Evolutionary conservation across 148 eudicot genomes (phyloP).

Genomic region (Spergularia marina): DNA sequence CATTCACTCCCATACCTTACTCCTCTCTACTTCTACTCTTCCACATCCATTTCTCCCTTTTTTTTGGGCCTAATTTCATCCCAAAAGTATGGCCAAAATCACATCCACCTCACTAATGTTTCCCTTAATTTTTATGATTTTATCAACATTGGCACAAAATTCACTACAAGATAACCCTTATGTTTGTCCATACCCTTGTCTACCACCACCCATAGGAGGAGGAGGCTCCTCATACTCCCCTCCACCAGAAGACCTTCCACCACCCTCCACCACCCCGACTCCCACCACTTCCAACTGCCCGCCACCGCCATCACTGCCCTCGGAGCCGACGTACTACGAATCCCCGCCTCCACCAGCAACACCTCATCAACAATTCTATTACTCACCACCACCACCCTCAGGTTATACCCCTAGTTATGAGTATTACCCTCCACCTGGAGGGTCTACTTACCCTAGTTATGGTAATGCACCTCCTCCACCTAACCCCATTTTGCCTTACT

Average conservation of each 20-base stretch:
- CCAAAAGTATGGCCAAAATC: conserved; percentile 18
- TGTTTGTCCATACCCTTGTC: conserved; percentile 37
- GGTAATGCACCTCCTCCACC: conserved; percentile 36
- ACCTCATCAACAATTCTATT: conserved; percentile 21
- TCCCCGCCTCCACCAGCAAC: conserved; percentile 30
- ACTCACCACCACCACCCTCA: conserved; percentile 26
- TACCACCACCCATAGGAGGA: conserved; percentile 29
- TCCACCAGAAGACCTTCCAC: conserved; percentile 20
- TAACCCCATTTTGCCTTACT: conserved; percentile 34
- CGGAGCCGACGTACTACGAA: conserved; percentile 10
- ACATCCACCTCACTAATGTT: neutral
- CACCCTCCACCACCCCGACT: conserved; percentile 4
- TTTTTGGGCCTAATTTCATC: neutral
- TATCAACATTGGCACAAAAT: conserved; percentile 18
- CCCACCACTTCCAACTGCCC: conserved; percentile 29
- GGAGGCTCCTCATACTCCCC: conserved; percentile 15
- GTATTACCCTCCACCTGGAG: conserved; percentile 26
- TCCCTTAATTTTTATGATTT: conserved; percentile 1
- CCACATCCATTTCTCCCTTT: neutral
- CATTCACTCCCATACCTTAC: conserved; percentile 6
- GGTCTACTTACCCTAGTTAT: conserved; percentile 13
- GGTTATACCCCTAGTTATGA: conserved; percentile 25
- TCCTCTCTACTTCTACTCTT: neutral
- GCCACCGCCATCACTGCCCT: conserved; percentile 28
- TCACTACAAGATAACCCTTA: conserved; percentile 31